Conservation (phyloP, 768 basidiomycete species). For the Pholiota conissans region DNA sequence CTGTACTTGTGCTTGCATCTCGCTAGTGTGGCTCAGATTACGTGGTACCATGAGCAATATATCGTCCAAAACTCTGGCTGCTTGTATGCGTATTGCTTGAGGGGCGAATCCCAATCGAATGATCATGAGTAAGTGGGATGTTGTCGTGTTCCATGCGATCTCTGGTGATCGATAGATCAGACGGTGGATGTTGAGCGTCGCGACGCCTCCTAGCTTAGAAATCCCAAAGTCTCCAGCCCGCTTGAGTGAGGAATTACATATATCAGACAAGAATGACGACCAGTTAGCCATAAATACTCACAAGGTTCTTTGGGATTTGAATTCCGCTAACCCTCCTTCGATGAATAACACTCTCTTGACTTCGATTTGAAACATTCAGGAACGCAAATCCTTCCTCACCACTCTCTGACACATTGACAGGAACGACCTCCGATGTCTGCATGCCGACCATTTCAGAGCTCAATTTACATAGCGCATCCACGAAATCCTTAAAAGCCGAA, state of each 20-base stretch:
- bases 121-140: conserved; percentile 76
- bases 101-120: conserved; percentile 72
- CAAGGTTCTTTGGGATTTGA: conserved; percentile 75
- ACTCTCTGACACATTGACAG: conserved; percentile 35
- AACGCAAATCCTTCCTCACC: conserved; percentile 35
- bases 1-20: conserved; percentile 72
- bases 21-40: conserved; percentile 59
- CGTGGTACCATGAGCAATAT: conserved; percentile 77
- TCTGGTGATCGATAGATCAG: conserved; percentile 82
- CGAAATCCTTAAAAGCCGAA: conserved; percentile 75
- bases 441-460: conserved; percentile 94
- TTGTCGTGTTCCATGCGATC: conserved; percentile 83
- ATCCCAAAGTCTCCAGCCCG: conserved; percentile 95
- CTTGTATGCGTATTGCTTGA: conserved; percentile 81
- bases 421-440: conserved; percentile 52
- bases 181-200: conserved; percentile 82
- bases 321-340: conserved; percentile 86
- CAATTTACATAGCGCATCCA: conserved; percentile 75
- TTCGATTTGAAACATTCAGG: conserved; percentile 24
- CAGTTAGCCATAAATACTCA: no score
- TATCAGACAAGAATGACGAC: no score
- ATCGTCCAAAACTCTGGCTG: conserved; percentile 84
- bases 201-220: conserved; percentile 77
- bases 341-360: conserved; percentile 39
- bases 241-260: conserved; percentile 35